phyloP scores from a whole-genome alignment of 2,329 filamentous ascomycete genomes.

The Zopfia rhizophila region DNA sequence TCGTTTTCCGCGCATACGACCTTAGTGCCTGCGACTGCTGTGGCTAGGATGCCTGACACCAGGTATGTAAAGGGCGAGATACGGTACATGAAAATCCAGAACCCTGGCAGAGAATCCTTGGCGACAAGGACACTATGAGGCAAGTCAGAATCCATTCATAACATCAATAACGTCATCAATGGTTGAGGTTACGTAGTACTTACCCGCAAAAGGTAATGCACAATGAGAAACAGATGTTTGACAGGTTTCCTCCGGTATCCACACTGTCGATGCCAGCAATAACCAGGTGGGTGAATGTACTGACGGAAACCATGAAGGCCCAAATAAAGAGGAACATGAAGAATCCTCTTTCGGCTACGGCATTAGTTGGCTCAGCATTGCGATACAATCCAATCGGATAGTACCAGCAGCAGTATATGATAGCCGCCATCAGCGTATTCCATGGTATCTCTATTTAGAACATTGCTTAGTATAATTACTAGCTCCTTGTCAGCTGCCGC shows the following conservation, averaged over 20 bases:
- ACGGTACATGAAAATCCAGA: conserved; percentile 84
- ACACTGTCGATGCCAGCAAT: conserved; percentile 77
- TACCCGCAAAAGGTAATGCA: conserved; percentile 72
- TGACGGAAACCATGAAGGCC: conserved; percentile 77
- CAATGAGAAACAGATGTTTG: conserved; percentile 75
- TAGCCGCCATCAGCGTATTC: conserved; percentile 74
- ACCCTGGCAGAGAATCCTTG: conserved; percentile 69
- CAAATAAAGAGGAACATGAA: conserved; percentile 80
- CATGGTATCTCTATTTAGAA: conserved; percentile 87
- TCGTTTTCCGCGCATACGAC: conserved; percentile 76
- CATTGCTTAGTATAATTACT: too few relatives aligned
- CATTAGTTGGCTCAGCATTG: conserved; percentile 69
- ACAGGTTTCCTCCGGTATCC: conserved; percentile 75
- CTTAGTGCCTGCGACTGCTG: conserved; percentile 71
- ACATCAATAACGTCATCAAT: too few relatives aligned
- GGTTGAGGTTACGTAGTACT: conserved; percentile 6
- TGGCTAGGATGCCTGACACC: conserved; percentile 74
- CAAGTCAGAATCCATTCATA: too few relatives aligned
- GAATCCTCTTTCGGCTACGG: conserved; percentile 72
- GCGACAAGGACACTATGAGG: conserved; percentile 70
- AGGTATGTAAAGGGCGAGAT: conserved; percentile 82
- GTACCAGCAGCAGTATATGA: conserved; percentile 82
- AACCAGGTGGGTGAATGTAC: conserved; percentile 78
- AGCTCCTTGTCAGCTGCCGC: too few relatives aligned
- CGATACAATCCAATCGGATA: conserved; percentile 79